These are phyloP conservation scores for Boletellus emodensis DNA, from an alignment of 768 basidiomycete genomes.

Conservation along the genomic window DNA sequence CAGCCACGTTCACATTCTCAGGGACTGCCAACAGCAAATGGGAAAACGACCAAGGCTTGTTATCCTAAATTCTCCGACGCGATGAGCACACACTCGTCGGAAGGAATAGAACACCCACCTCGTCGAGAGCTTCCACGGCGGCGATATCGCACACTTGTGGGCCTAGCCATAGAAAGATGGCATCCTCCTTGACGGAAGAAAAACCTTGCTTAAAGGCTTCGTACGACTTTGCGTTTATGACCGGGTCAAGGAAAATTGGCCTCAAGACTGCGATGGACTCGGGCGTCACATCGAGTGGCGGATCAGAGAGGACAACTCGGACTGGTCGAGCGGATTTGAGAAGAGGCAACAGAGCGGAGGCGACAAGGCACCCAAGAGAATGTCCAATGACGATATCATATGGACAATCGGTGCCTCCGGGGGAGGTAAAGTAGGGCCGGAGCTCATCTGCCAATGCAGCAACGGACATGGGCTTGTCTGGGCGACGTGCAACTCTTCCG, in stretches of 20 bases:
- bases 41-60: too few relatives aligned
- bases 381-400: too few relatives aligned
- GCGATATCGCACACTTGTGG: constrained; percentile 4
- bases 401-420: too few relatives aligned
- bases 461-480: background rate
- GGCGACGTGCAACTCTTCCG: constrained; percentile 4
- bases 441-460: constrained; percentile 7
- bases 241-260: rapidly evolving
- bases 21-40: too few relatives aligned
- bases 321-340: too few relatives aligned
- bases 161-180: background rate
- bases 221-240: background rate
- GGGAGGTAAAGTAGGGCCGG: constrained; percentile 9
- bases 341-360: too few relatives aligned
- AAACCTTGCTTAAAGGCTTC: background rate
- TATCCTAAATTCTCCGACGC: constrained; percentile 9
- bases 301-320: too few relatives aligned
- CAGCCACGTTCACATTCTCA: too few relatives aligned
- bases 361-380: too few relatives aligned
- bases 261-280: background rate
- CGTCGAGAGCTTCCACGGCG: constrained; percentile 4
- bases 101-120: constrained; percentile 5
- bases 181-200: constrained; percentile 4
- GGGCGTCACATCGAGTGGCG: constrained; percentile 1
- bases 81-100: background rate